Evolutionary conservation across 2,329 filamentous ascomycete species (phyloP), one percentile per base, ranked within the genome.

Genomic region (Hymenoscyphus occultus): DNA sequence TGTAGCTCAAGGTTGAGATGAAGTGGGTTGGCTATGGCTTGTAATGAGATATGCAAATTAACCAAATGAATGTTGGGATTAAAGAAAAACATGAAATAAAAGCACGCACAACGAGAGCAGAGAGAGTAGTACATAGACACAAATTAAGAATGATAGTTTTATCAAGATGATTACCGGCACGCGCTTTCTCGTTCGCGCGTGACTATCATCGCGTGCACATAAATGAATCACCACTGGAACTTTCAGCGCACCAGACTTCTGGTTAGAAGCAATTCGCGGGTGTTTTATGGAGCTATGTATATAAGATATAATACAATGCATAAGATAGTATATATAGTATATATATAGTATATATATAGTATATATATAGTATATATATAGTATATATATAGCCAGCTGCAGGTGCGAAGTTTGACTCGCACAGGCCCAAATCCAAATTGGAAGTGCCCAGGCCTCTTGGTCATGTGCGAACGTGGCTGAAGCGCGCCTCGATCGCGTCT

Each of bases 151-250:
- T 51, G 45, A 28, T 51, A 45, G 40, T 9, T n/a, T 45, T 9
- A 16, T 45, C 16, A 16, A 51, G 14, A 51, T 59, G 57, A 59
- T 59, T 28, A 16, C 13, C 40, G 57, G 57, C 57, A 59, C 57
- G 57, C 57, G 57, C 35, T 19, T 19, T 39, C 39, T 12, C n/a
- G 6, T n/a, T 19, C 5, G 57, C 57, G 57, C 57, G 57, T 59
- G 57, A 59, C 39, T 13, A 14, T 28, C 16, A 59, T 39, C 57
- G 32, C 57, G 57, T 59, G 57, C 32, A 28, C 35, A 7, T 28
- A 5, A 19, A 59, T 59, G 35, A 59, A 59, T 59, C 57, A 59
- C n/a, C 54, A 57, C 22, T 14, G 54, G 35, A 22, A 51, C 19
- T 22, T n/a, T 10, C 45, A 51, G 45, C n/a, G 10, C 45, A 51